phyloP scores from a whole-genome alignment of 2,329 filamentous ascomycete genomes.

The Pyricularia pennisetigena region DNA sequence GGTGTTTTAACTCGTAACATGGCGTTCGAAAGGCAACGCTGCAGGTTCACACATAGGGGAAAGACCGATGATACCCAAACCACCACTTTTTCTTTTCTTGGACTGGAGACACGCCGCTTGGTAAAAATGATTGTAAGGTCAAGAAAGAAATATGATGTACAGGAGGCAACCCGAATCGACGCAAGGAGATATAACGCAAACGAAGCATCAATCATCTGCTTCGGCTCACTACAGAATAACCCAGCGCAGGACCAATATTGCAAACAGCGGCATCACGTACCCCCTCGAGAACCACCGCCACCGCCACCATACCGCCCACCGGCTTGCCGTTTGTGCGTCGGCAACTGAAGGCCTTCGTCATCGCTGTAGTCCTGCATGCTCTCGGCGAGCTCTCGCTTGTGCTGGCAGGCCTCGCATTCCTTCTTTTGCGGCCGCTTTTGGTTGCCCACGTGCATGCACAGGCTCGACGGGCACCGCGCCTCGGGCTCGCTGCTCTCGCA shows the following conservation, averaged over 20 bases:
- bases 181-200: background rate
- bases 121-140: background rate
- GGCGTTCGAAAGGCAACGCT: background rate
- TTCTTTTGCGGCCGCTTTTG: slow-evolving; percentile 19
- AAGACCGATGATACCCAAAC: background rate
- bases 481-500: slow-evolving; percentile 22
- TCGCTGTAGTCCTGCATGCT: slow-evolving; percentile 13
- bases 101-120: background rate
- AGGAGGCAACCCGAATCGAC: no score
- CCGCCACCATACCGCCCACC: no score
- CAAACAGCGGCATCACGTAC: background rate
- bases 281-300: background rate
- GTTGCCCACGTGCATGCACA: slow-evolving; percentile 28
- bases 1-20: background rate
- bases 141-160: background rate
- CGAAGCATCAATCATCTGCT: background rate
- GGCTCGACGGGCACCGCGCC: slow-evolving; percentile 18
- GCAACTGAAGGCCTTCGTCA: background rate
- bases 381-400: slow-evolving; percentile 18
- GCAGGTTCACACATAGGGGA: background rate
- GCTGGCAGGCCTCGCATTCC: slow-evolving; percentile 21
- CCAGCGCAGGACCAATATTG: background rate
- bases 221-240: background rate
- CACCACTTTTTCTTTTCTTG: background rate
- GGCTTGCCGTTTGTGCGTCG: background rate